Evolutionary conservation across 306 rosid genomes (phyloP).

Genomic region (Malus orientalis): DNA sequence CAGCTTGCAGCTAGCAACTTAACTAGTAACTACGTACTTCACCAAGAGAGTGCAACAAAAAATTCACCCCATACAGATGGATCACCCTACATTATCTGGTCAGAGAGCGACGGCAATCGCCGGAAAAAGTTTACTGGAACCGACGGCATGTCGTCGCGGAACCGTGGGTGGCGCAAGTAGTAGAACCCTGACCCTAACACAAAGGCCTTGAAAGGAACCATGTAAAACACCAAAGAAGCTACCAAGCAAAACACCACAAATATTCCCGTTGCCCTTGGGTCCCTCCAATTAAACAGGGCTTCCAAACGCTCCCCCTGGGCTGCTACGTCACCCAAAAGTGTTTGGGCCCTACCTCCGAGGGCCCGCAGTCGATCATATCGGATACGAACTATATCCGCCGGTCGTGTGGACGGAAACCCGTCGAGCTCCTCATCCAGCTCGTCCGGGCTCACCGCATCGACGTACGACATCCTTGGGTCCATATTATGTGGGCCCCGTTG

Average conservation of each 20-base stretch:
- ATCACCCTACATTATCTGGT: slow-evolving; percentile 54
- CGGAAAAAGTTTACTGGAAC: slow-evolving; percentile 57
- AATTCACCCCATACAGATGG: not conserved
- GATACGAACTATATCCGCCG: slow-evolving; percentile 39
- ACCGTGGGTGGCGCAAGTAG: slow-evolving; percentile 72
- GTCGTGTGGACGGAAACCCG: slow-evolving; percentile 52
- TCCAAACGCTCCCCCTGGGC: slow-evolving; percentile 88
- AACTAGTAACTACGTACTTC: not conserved
- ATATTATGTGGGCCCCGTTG: slow-evolving; percentile 34
- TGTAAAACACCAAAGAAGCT: slow-evolving; percentile 61
- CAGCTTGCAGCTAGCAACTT: not conserved
- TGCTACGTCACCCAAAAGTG: slow-evolving; percentile 67
- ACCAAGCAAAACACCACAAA: slow-evolving; percentile 58
- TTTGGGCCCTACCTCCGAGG: slow-evolving; percentile 76
- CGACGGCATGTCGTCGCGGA: slow-evolving; percentile 78
- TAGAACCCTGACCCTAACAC: slow-evolving; percentile 51
- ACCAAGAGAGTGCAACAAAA: not conserved
- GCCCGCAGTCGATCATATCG: slow-evolving; percentile 70
- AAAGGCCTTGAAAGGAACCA: slow-evolving; percentile 53
- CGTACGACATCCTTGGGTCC: slow-evolving; percentile 62
- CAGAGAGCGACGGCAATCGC: slow-evolving; percentile 66
- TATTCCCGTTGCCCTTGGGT: slow-evolving; percentile 79
- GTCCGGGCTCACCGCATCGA: slow-evolving; percentile 55
- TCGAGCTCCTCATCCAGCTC: slow-evolving; percentile 90
- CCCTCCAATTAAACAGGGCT: slow-evolving; percentile 69